A percentile compares a stretch with the other conserved stretches of the same genome.
phyloP scores from a whole-genome alignment of 2,329 filamentous ascomycete genomes.

The Colletotrichum incanum region DNA sequence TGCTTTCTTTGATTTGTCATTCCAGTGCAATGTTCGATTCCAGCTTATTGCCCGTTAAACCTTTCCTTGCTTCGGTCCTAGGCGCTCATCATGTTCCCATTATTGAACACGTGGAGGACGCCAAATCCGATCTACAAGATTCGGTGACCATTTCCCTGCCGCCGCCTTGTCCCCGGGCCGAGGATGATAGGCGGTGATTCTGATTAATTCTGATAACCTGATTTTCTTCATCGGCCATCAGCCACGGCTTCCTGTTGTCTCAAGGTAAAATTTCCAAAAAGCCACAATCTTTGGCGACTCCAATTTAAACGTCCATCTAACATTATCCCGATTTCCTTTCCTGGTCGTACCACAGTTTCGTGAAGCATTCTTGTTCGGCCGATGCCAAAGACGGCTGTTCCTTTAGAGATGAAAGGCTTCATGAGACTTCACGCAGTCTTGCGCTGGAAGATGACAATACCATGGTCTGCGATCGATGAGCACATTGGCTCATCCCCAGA shows the following conservation, averaged over 20 bases:
- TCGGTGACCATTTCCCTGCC: background rate
- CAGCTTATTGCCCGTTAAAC: background rate
- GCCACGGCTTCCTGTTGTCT: slow-evolving; percentile 37
- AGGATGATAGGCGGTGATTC: slow-evolving; percentile 16
- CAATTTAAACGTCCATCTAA: background rate
- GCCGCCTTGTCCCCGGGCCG: slow-evolving; percentile 14
- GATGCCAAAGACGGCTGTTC: background rate
- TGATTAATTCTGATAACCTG: slow-evolving; percentile 32
- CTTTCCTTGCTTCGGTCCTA: background rate
- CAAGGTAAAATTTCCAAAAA: background rate
- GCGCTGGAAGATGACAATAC: slow-evolving; percentile 13
- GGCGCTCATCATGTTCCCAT: background rate
- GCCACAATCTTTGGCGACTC: background rate
- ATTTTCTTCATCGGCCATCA: slow-evolving; percentile 15
- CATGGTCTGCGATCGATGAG: background rate
- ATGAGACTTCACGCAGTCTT: background rate
- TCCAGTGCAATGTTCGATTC: background rate
- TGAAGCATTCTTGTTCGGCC: background rate
- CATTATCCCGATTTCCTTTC: background rate
- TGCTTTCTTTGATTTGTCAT: background rate
- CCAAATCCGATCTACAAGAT: background rate
- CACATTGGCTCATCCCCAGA: slow-evolving; percentile 23
- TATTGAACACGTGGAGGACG: background rate
- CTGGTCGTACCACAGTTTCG: background rate
- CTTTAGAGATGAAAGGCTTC: background rate